phyloP scores from a whole-genome alignment of 371 early-diverging fungal species.

The Mucor velutinosus region DNA sequence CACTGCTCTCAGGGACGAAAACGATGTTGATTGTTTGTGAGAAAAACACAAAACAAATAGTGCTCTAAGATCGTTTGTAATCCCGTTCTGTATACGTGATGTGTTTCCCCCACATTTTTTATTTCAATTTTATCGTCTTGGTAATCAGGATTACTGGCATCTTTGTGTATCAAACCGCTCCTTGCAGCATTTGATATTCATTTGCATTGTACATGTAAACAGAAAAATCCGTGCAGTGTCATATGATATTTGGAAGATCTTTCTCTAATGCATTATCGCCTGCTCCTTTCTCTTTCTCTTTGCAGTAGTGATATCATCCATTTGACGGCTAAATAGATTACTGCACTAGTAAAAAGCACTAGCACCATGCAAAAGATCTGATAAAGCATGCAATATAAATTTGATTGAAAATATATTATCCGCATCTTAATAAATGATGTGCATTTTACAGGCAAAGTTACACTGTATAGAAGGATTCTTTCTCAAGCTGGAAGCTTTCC shows the following conservation, averaged over 20 bases:
- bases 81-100: neutral
- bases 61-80: neutral
- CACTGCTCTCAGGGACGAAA: conserved; percentile 1
- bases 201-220: neutral
- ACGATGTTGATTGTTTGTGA: neutral
- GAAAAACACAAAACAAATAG: neutral
- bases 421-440: too few species aligned
- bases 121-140: neutral
- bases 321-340: neutral
- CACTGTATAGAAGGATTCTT: neutral
- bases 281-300: neutral
- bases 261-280: neutral
- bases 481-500: neutral
- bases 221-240: neutral
- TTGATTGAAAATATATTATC: too few species aligned
- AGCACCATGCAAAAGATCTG: too few species aligned
- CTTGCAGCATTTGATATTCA: neutral
- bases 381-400: too few species aligned
- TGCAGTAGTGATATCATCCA: neutral
- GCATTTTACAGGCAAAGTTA: too few species aligned
- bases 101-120: neutral
- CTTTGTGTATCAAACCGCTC: neutral
- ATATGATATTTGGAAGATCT: neutral
- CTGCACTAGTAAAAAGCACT: too few species aligned
- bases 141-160: neutral